phyloP scores from a whole-genome alignment of 2,329 filamentous ascomycete species.

The Botrytis byssoidea region DNA sequence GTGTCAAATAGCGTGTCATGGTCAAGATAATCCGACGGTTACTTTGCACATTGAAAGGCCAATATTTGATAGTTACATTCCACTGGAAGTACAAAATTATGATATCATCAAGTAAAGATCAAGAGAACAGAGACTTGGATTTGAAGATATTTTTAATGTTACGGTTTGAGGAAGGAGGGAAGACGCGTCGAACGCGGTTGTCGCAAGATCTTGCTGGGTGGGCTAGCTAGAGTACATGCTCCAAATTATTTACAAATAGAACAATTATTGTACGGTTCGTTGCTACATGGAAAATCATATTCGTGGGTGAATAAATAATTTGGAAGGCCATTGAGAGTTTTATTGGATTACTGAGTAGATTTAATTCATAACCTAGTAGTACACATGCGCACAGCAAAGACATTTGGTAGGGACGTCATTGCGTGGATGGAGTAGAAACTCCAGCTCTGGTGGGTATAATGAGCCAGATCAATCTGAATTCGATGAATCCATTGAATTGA shows the following conservation, averaged over 20 bases:
- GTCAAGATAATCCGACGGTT: slow-evolving; percentile 5
- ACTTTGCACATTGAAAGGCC: background rate
- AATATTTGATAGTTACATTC: background rate
- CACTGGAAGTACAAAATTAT: background rate
- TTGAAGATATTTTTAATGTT: background rate
- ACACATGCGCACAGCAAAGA: background rate
- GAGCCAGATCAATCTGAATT: background rate
- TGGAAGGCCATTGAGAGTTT: background rate
- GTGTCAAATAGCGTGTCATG: slow-evolving; percentile 85
- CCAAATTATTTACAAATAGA: background rate
- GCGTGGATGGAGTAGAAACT: background rate
- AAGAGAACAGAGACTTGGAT: background rate
- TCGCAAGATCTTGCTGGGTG: slow-evolving; percentile 3
- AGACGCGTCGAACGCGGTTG: slow-evolving; percentile 11
- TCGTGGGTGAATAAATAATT: background rate
- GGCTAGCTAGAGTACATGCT: background rate
- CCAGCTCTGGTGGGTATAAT: background rate
- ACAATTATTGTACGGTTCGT: background rate
- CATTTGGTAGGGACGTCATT: background rate
- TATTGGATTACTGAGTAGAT: background rate
- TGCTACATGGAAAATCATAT: background rate
- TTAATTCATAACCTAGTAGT: background rate
- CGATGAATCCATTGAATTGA: background rate
- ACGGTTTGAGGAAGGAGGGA: background rate
- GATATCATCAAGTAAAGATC: background rate